A percentile compares a stretch with the other conserved stretches of the same genome.
These are phyloP conservation scores for Hyaloscypha variabilis DNA, from an alignment of 495 filamentous ascomycete species.

Conservation along the genomic window DNA sequence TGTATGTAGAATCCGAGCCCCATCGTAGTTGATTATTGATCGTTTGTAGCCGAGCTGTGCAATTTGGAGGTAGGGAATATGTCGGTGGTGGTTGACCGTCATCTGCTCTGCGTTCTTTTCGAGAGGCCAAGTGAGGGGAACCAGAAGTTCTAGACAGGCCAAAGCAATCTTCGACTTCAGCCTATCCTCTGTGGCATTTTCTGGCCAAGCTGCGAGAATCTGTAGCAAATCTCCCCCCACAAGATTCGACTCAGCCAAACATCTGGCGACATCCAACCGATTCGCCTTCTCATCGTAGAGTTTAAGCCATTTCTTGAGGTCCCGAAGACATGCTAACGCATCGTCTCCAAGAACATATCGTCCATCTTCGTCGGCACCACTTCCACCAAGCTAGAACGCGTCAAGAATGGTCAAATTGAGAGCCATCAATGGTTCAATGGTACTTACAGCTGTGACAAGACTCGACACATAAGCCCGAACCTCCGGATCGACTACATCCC, in stretches of 20 bases:
- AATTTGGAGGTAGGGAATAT: slow-evolving; percentile 84
- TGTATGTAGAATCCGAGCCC: slow-evolving; percentile 73
- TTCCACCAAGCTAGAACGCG: slow-evolving; percentile 75
- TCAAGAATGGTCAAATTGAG: neutral
- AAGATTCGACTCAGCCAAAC: slow-evolving; percentile 90
- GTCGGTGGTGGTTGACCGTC: slow-evolving; percentile 91
- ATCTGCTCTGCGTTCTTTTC: slow-evolving; percentile 77
- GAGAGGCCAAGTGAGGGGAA: slow-evolving; percentile 93
- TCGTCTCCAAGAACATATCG: slow-evolving; percentile 91
- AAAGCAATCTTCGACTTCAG: slow-evolving; percentile 79
- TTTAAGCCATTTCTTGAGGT: slow-evolving; percentile 91
- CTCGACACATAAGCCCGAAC: slow-evolving; percentile 90
- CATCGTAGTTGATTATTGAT: slow-evolving; percentile 78
- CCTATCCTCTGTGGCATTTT: slow-evolving; percentile 64
- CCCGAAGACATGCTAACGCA: slow-evolving; percentile 86
- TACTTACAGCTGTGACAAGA: slow-evolving; percentile 85
- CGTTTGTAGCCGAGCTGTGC: slow-evolving; percentile 89
- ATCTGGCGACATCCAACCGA: slow-evolving; percentile 92
- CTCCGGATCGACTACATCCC: slow-evolving; percentile 76
- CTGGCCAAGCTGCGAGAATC: slow-evolving; percentile 81
- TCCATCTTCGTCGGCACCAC: slow-evolving; percentile 77
- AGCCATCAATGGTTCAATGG: neutral
- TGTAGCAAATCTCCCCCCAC: slow-evolving; percentile 86
- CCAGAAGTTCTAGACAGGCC: slow-evolving; percentile 88
- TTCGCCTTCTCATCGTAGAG: slow-evolving; percentile 94